Conservation (phyloP, 2,329 filamentous ascomycete genomes). For the Nannizziopsis arthrosporioides region DNA sequence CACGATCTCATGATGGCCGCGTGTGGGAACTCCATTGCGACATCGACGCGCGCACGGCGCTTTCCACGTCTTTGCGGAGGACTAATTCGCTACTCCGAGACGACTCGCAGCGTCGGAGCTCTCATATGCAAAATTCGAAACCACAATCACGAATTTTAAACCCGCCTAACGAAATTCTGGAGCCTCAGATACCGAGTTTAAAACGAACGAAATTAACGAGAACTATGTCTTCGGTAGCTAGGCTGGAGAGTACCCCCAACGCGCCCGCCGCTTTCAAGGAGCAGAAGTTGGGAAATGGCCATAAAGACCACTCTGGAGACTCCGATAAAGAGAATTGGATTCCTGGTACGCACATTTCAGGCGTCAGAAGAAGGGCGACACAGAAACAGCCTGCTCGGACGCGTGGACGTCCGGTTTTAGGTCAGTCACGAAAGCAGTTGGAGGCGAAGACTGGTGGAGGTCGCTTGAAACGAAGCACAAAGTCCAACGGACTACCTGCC, state of each 20-base stretch:
- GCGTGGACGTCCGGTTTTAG: slow-evolving; percentile 6
- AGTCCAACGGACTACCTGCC: background rate
- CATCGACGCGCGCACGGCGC: slow-evolving; percentile 62
- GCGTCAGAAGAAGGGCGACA: slow-evolving; percentile 28
- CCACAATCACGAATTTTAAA: slow-evolving; percentile 30
- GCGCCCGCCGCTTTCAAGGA: background rate
- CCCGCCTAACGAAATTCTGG: slow-evolving; percentile 41
- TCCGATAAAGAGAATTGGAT: slow-evolving; percentile 94
- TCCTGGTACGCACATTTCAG: slow-evolving; percentile 36
- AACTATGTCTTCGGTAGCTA: slow-evolving; percentile 50
- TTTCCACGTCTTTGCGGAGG: slow-evolving; percentile 66
- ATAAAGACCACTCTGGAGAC: slow-evolving; percentile 45
- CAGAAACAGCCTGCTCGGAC: slow-evolving; percentile 11
- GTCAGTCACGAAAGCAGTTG: slow-evolving; percentile 9
- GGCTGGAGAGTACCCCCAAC: slow-evolving; percentile 41
- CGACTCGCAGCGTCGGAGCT: background rate
- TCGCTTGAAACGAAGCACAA: slow-evolving; percentile 3
- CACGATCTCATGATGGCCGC: slow-evolving; percentile 73
- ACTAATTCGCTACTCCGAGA: slow-evolving; percentile 39
- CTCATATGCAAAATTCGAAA: background rate
- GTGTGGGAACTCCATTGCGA: slow-evolving; percentile 89
- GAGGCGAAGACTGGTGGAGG: slow-evolving; percentile 2
- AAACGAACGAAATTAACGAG: slow-evolving; percentile 55
- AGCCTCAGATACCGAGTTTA: slow-evolving; percentile 31
- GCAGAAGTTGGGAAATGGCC: background rate